phyloP scores from a whole-genome alignment of 257 asterid species.

The Lycium ferocissimum region DNA sequence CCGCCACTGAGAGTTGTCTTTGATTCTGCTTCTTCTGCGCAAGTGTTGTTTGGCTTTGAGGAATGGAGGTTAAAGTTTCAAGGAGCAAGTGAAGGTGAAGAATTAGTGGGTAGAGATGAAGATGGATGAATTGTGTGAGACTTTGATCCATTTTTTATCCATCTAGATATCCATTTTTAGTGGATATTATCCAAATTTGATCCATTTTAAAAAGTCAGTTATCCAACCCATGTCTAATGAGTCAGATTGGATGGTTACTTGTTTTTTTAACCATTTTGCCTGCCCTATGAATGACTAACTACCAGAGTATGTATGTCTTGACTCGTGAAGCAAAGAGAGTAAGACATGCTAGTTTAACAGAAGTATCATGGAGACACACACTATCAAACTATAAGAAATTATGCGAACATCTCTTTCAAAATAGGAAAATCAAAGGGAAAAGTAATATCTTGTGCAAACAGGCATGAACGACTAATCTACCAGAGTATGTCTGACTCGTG shows the following conservation, averaged over 20 bases:
- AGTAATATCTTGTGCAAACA: not conserved
- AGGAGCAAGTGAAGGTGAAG: slow-evolving; percentile 37
- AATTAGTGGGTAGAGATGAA: slow-evolving; percentile 34
- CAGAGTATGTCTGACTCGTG: not conserved
- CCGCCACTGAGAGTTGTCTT: slow-evolving; percentile 56
- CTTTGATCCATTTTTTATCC: too few relatives aligned
- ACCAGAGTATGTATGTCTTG: not conserved
- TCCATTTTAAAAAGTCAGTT: too few relatives aligned
- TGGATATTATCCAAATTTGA: too few relatives aligned
- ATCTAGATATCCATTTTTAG: too few relatives aligned
- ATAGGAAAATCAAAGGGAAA: not conserved
- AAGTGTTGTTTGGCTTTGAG: slow-evolving; percentile 28
- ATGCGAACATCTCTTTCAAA: not conserved
- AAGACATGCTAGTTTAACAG: not conserved
- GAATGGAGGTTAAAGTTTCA: slow-evolving; percentile 34
- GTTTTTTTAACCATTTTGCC: too few relatives aligned
- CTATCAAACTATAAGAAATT: not conserved
- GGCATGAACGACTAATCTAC: not conserved
- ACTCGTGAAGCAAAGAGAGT: not conserved
- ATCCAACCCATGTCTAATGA: too few relatives aligned
- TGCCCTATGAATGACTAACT: not conserved
- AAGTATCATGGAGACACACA: not conserved
- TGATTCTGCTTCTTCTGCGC: slow-evolving; percentile 22
- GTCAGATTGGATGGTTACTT: too few relatives aligned
- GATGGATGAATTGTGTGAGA: not conserved